These are phyloP conservation scores for Gaertneriomyces sp. DNA, from an alignment of 192 early-diverging fungal genomes.

Conservation along the genomic window DNA sequence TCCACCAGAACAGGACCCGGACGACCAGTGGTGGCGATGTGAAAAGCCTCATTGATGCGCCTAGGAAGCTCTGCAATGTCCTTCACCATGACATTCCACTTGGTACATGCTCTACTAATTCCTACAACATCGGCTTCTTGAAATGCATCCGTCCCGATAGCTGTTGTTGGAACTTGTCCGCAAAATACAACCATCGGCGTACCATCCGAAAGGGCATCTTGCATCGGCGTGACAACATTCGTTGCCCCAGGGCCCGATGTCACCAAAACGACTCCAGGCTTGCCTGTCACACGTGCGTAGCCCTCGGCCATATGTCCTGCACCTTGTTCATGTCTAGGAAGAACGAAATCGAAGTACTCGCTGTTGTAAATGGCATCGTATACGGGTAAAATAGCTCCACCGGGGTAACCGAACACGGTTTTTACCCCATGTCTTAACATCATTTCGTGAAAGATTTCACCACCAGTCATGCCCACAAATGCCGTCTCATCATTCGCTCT, in stretches of 20 bases:
- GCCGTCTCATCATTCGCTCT: constrained; percentile 25
- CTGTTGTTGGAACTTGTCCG: constrained; percentile 88
- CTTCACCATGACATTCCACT: constrained; percentile 99
- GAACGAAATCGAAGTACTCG: constrained; percentile 91
- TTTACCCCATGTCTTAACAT: constrained; percentile 91
- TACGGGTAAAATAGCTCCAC: constrained; percentile 96
- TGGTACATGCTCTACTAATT: constrained; percentile 94
- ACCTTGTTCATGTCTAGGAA: constrained; percentile 97
- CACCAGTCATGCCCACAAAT: constrained; percentile 94
- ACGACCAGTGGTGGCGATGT: constrained; percentile 91
- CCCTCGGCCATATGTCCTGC: constrained; percentile 99
- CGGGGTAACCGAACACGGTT: constrained; percentile 96
- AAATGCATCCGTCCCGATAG: constrained; percentile 95
- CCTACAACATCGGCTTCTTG: constrained; percentile 98
- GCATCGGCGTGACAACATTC: constrained; percentile 96
- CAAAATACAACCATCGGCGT: constrained; percentile 92
- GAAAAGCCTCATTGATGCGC: constrained; percentile 97
- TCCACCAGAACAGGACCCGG: constrained; percentile 97
- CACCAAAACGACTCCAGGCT: constrained; percentile 75
- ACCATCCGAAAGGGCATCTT: constrained; percentile 93
- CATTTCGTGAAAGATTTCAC: constrained; percentile 99
- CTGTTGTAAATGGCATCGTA: constrained; percentile 98
- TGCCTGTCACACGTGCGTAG: constrained; percentile 85
- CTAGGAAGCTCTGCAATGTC: constrained; percentile 92
- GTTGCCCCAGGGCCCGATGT: constrained; percentile 96